Evolutionary conservation across 2,329 filamentous ascomycete genomes (phyloP), one percentile per base, ranked within the genome.

Genomic region (Aspergillus arachidicola): DNA sequence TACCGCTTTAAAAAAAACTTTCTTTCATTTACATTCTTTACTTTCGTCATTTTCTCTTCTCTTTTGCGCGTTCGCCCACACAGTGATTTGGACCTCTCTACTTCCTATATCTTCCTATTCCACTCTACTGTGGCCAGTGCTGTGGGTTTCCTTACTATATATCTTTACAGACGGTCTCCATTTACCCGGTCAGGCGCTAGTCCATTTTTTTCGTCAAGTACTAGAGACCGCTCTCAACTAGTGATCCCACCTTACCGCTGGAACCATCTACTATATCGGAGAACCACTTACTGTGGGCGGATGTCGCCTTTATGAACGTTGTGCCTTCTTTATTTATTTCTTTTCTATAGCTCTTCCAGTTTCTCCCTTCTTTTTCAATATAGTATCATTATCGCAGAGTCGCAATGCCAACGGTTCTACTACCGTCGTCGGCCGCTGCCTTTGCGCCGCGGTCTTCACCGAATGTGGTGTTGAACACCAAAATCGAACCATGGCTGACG

Each of bases 401-500:
- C 78, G 85, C 77, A 77, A 98, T 98, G 95, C 93, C 93, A 78
- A 91, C 93, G 75, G 91, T 95, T 85, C 85, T 99, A 78, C 85
- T 99, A 73, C 95, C 95, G 72, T 94, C 94, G 67, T 98, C 95
- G 74, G 95, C 95, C 70, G 93, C 94, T 66, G 94, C 95, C 75
- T 99, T 98, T 84, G 94, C 94, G 73, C 94, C 94, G 72, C 88
- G 95, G 75, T 93, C 93, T 56, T 93, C 92, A 30, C 94, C 96
- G 79, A 98, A 96, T 78, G 92, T 99, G 71, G 95, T 99, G 64
- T 85, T 99, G 73, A 91, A 90, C 75, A 91, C 90, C 77, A 96
- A 95, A 83, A 89, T 96, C 74, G 94, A 97, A 82, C 91, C 93
- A 64, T 99, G 95, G 95, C 86, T 98, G 80, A 99, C 95, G 41